A percentile compares a stretch with the other conserved stretches of the same genome.
Conservation (phyloP, 2,329 filamentous ascomycete genomes). For the Curvularia lunata region DNA sequence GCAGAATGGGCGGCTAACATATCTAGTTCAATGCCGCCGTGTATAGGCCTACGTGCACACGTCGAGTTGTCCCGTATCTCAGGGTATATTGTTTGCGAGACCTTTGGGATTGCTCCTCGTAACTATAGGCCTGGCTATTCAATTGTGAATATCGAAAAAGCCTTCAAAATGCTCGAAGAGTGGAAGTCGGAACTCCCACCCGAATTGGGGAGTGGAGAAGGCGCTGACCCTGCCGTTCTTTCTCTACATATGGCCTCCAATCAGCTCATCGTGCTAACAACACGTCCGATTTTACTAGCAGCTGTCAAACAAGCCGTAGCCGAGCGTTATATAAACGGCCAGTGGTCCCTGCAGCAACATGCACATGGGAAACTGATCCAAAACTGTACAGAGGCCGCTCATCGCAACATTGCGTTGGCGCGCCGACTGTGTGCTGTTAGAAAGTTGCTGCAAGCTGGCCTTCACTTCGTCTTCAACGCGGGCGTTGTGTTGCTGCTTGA, state of each 20-base stretch:
- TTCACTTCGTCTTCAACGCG: conserved; percentile 40
- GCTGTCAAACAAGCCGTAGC: conserved; percentile 34
- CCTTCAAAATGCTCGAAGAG: conserved; percentile 28
- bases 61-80: conserved; percentile 34
- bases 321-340: conserved; percentile 22
- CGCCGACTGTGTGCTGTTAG: conserved; percentile 18
- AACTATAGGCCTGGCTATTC: conserved; percentile 12
- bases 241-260: conserved; percentile 35
- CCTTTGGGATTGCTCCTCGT: conserved; percentile 31
- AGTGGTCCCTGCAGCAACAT: conserved; percentile 20
- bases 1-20: conserved; percentile 11
- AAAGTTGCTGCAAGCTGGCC: conserved; percentile 29
- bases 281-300: conserved; percentile 33
- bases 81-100: conserved; percentile 36
- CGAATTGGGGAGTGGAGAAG: conserved; percentile 17
- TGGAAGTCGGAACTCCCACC: conserved; percentile 30
- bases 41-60: conserved; percentile 32
- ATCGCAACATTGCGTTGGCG: conserved; percentile 29
- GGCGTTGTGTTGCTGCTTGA: conserved; percentile 34
- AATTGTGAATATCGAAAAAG: conserved; percentile 23
- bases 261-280: conserved; percentile 35
- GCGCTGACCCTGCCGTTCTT: conserved; percentile 30
- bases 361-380: conserved; percentile 20
- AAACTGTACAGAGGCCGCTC: conserved; percentile 27
- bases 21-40: conserved; percentile 29